phyloP scores from a whole-genome alignment of 2,329 filamentous ascomycete genomes.

The Tolypocladium amazonense region DNA sequence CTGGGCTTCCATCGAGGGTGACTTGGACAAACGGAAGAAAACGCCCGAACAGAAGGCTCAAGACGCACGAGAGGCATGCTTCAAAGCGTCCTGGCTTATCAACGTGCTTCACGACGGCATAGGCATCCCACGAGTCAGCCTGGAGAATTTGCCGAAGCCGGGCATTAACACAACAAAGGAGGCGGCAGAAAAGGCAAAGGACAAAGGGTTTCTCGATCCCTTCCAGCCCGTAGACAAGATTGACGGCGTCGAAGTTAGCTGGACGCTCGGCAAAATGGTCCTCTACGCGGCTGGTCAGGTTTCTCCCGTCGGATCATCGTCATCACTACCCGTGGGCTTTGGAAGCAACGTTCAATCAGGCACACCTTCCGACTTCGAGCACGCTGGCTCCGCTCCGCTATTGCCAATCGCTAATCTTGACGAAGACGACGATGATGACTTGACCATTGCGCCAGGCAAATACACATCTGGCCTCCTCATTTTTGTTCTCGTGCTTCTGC shows the following conservation, averaged over 20 bases:
- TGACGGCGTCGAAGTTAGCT: conserved; percentile 83
- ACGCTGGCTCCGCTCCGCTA: conserved; percentile 51
- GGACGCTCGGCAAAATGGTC: conserved; percentile 95
- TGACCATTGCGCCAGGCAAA: conserved; percentile 20
- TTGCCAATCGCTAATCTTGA: conserved; percentile 11
- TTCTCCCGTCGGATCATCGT: conserved; percentile 44
- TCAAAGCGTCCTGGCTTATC: conserved; percentile 97
- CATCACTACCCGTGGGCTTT: conserved; percentile 71
- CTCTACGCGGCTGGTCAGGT: conserved; percentile 89
- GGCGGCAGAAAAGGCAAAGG: conserved; percentile 55
- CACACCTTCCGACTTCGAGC: conserved; percentile 71
- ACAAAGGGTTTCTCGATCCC: conserved; percentile 67
- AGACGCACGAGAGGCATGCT: conserved; percentile 80
- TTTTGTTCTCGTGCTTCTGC: conserved; percentile 62
- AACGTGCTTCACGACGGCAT: conserved; percentile 95
- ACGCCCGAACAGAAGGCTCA: conserved; percentile 67
- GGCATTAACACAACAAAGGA: conserved; percentile 63
- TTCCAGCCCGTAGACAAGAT: conserved; percentile 94
- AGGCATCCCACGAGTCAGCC: conserved; percentile 73
- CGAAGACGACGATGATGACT: conserved; percentile 35
- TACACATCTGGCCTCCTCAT: conserved; percentile 65
- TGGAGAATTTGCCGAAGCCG: conserved; percentile 50
- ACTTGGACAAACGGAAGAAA: conserved; percentile 56
- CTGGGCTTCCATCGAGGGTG: conserved; percentile 66
- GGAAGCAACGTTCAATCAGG: conserved; percentile 65